Evolutionary conservation across 176 grass and related monocot genomes (phyloP).

Genomic region (Triticum monococcum): DNA sequence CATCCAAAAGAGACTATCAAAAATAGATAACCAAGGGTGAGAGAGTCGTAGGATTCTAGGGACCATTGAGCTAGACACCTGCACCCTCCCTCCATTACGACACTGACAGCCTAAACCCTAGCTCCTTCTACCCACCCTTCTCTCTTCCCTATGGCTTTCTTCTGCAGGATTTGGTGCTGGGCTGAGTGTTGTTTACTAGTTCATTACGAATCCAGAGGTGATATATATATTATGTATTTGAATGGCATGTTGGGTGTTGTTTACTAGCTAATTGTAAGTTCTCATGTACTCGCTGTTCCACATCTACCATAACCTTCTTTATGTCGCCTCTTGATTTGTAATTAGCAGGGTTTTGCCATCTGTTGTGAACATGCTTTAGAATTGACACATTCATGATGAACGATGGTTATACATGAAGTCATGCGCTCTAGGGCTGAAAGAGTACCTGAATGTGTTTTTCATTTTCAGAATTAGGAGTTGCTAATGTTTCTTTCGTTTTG

Average conservation of each 20-base stretch:
- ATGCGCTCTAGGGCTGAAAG: conserved; percentile 12
- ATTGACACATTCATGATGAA: background rate
- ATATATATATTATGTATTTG: background rate
- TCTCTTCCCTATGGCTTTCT: background rate
- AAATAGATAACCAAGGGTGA: background rate
- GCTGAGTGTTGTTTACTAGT: background rate
- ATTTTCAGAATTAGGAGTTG: background rate
- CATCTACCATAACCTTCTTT: background rate
- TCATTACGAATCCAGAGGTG: no score
- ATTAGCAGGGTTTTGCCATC: conserved; percentile 8
- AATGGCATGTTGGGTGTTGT: background rate
- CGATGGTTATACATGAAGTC: background rate
- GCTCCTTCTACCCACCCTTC: background rate
- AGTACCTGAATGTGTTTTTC: background rate
- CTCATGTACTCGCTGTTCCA: background rate
- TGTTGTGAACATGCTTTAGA: conserved; percentile 9
- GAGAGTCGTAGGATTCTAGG: background rate
- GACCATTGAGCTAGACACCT: background rate
- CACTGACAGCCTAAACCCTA: background rate
- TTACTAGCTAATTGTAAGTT: background rate
- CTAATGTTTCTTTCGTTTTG: background rate
- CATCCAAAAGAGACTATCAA: background rate
- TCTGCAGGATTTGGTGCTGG: background rate
- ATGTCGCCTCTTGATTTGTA: background rate
- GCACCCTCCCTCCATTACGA: background rate